Evolutionary conservation across 805 yeast species (phyloP).

Genomic region (Lipomyces mesembrius): DNA sequence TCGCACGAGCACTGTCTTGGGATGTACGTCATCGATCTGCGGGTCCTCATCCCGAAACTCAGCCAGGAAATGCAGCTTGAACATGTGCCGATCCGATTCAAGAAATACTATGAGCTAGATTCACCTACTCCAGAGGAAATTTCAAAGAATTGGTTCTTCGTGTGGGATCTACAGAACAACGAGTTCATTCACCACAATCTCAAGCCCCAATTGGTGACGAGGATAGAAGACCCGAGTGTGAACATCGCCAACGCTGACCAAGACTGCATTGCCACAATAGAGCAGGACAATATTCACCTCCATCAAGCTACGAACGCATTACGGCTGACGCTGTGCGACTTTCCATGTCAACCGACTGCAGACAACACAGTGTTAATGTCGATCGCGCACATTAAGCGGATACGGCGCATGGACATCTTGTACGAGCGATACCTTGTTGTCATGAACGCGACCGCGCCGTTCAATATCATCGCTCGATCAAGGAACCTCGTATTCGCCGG

Average conservation of each 20-base stretch:
- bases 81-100: constrained; percentile 14
- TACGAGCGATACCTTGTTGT: constrained; percentile 20
- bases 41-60: constrained; percentile 19
- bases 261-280: constrained; percentile 9
- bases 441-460: constrained; percentile 26
- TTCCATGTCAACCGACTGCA: constrained; percentile 22
- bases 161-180: constrained; percentile 10
- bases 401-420: constrained; percentile 7
- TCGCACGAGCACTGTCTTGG: constrained; percentile 20
- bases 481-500: constrained; percentile 22
- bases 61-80: constrained; percentile 2
- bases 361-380: constrained; percentile 18
- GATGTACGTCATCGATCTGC: constrained; percentile 23
- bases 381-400: constrained; percentile 18
- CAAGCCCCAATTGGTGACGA: constrained; percentile 7
- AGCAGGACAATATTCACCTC: neutral
- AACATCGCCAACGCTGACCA: constrained; percentile 9
- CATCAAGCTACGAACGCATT: constrained; percentile 24
- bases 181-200: constrained; percentile 17
- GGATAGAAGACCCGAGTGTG: neutral
- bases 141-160: constrained; percentile 19
- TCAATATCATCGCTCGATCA: constrained; percentile 16
- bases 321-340: constrained; percentile 19
- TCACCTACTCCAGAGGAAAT: constrained; percentile 21
- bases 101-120: constrained; percentile 9